phyloP scores from a whole-genome alignment of 2,329 filamentous ascomycete species.

The Byssochlamys sp. region DNA sequence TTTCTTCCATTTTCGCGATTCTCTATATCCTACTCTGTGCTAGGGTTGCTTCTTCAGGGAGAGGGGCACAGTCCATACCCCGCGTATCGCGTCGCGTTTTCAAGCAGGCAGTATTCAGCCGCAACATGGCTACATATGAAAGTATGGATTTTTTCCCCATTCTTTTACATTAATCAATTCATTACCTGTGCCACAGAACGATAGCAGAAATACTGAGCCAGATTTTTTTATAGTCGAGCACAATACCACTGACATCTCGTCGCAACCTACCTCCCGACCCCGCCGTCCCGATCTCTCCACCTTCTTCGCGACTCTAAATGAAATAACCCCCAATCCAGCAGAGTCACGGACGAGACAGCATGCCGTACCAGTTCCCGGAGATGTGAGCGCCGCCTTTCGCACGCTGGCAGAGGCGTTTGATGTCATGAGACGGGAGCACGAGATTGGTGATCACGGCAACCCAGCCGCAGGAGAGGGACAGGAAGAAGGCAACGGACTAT shows the following conservation, averaged over 20 bases:
- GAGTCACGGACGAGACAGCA: constrained; percentile 45
- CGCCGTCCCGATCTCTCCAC: constrained; percentile 56
- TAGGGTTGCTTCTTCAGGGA: background rate
- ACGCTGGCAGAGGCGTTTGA: constrained; percentile 53
- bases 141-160: constrained; percentile 16
- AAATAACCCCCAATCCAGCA: constrained; percentile 45
- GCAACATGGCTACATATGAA: constrained; percentile 35
- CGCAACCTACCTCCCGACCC: constrained; percentile 21
- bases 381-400: constrained; percentile 51
- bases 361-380: constrained; percentile 50
- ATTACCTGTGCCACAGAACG: background rate
- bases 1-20: background rate
- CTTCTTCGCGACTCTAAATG: constrained; percentile 53
- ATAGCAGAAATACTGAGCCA: constrained; percentile 1
- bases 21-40: background rate
- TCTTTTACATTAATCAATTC: too few relatives aligned
- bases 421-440: constrained; percentile 44
- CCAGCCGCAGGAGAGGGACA: constrained; percentile 27
- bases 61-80: background rate
- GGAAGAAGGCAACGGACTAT: constrained; percentile 33
- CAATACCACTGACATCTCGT: constrained; percentile 25
- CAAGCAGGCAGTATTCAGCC: background rate
- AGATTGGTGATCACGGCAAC: constrained; percentile 28
- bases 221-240: constrained; percentile 39
- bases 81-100: background rate